phyloP scores from a whole-genome alignment of 2,329 filamentous ascomycete species.

The Arthrinium puccinioides region DNA sequence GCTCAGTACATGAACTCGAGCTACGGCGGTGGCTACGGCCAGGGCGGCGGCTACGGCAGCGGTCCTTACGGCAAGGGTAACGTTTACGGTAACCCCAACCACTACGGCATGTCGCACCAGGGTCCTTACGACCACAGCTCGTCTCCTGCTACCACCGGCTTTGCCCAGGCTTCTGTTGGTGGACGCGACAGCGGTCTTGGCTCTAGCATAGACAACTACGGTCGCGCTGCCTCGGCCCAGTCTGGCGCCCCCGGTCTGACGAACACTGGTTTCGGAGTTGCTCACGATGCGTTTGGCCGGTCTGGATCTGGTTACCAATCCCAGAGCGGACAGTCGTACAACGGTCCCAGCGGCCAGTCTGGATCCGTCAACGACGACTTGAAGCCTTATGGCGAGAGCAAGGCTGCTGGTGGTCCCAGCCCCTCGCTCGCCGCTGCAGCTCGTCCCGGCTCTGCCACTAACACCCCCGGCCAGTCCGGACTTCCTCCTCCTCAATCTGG shows the following conservation, averaged over 20 bases:
- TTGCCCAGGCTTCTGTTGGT: conserved; percentile 44
- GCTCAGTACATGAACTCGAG: conserved; percentile 49
- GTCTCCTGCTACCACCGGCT: conserved; percentile 41
- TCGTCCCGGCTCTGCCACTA: conserved; percentile 53
- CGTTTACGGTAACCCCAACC: conserved; percentile 46
- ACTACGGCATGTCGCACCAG: conserved; percentile 49
- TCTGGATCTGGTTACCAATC: conserved; percentile 46
- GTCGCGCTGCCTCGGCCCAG: conserved; percentile 42
- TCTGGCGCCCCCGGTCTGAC: conserved; percentile 42
- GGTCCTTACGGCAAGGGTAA: conserved; percentile 48
- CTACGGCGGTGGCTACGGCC: conserved; percentile 42
- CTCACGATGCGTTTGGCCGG: conserved; percentile 49
- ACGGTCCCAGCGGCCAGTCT: conserved; percentile 39
- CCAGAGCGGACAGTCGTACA: conserved; percentile 47
- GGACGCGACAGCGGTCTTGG: conserved; percentile 43
- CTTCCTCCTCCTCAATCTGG: conserved; percentile 48
- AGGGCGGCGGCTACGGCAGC: conserved; percentile 40
- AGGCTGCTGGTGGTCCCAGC: conserved; percentile 46
- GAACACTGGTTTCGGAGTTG: conserved; percentile 42
- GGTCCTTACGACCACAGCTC: conserved; percentile 49
- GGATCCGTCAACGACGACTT: conserved; percentile 42
- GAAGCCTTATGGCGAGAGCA: conserved; percentile 52
- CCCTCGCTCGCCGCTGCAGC: conserved; percentile 46
- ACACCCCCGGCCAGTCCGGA: conserved; percentile 43
- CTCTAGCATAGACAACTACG: conserved; percentile 47